Evolutionary conservation across 495 filamentous ascomycete species (phyloP).

Genomic region (Tetracladium setigerum): DNA sequence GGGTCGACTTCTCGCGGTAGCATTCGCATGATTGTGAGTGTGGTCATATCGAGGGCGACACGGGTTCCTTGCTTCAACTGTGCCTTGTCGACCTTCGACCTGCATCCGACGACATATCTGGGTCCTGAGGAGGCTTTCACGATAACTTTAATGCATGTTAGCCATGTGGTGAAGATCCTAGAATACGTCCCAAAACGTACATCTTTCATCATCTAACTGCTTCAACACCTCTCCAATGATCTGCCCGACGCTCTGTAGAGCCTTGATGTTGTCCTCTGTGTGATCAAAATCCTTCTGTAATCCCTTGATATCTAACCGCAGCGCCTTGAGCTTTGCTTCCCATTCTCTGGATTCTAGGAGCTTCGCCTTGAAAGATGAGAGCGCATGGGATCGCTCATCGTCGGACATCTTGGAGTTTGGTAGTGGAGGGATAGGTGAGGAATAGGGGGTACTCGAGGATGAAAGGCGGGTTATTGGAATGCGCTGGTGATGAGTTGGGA

Average conservation of each 20-base stretch:
- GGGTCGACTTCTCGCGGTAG: slow-evolving; percentile 97
- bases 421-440: neutral
- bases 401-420: slow-evolving; percentile 24
- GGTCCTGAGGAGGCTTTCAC: slow-evolving; percentile 93
- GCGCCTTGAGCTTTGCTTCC: slow-evolving; percentile 90
- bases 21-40: slow-evolving; percentile 99
- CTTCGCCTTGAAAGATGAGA: slow-evolving; percentile 85
- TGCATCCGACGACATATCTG: slow-evolving; percentile 96
- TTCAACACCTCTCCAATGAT: slow-evolving; percentile 99
- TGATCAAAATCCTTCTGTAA: slow-evolving; percentile 91
- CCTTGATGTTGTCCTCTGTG: slow-evolving; percentile 99
- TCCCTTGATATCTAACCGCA: slow-evolving; percentile 91
- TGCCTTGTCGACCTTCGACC: slow-evolving; percentile 92
- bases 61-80: slow-evolving; percentile 98
- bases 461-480: no score
- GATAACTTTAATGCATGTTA: slow-evolving; percentile 37
- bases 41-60: slow-evolving; percentile 99
- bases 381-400: slow-evolving; percentile 70
- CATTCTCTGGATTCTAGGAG: slow-evolving; percentile 95
- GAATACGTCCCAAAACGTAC: slow-evolving; percentile 42
- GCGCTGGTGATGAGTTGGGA: neutral
- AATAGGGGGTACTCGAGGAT: no score
- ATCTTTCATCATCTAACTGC: slow-evolving; percentile 98
- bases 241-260: slow-evolving; percentile 96
- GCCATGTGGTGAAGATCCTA: neutral